These are phyloP conservation scores for Phytopythium helicoides DNA, from an alignment of 352 stramenopile genomes.

Conservation along the genomic window DNA sequence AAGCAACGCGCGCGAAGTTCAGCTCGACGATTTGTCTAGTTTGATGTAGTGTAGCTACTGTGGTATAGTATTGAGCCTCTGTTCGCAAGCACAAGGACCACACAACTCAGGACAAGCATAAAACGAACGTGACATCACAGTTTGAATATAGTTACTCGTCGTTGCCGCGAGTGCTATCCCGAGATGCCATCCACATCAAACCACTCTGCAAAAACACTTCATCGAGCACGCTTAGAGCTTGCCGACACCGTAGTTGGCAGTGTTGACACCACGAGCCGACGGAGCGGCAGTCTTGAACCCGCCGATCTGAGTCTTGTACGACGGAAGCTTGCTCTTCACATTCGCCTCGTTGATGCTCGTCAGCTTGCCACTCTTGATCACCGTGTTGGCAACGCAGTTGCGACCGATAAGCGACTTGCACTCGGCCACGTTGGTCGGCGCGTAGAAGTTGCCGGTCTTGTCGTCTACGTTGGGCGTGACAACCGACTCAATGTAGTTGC, in stretches of 20 bases:
- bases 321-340: neutral
- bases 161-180: too few relatives aligned
- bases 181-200: too few relatives aligned
- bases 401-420: slow-evolving; percentile 15
- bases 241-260: slow-evolving; percentile 1
- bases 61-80: too few relatives aligned
- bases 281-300: neutral
- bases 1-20: too few relatives aligned
- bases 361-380: slow-evolving; percentile 10
- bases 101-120: too few relatives aligned
- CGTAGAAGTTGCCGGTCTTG: slow-evolving; percentile 14
- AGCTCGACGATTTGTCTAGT: too few relatives aligned
- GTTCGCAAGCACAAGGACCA: too few relatives aligned
- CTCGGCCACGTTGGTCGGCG: slow-evolving; percentile 6
- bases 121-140: too few relatives aligned
- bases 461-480: slow-evolving; percentile 14
- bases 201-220: too few relatives aligned
- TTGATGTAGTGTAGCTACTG: too few relatives aligned
- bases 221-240: slow-evolving; percentile 1
- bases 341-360: neutral
- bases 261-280: neutral
- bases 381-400: slow-evolving; percentile 18
- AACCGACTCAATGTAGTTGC: slow-evolving; percentile 20
- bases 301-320: neutral
- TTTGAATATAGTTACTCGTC: too few relatives aligned